These are phyloP conservation scores for Boletus tomentosulus DNA, from an alignment of 768 basidiomycete genomes.

Conservation along the genomic window DNA sequence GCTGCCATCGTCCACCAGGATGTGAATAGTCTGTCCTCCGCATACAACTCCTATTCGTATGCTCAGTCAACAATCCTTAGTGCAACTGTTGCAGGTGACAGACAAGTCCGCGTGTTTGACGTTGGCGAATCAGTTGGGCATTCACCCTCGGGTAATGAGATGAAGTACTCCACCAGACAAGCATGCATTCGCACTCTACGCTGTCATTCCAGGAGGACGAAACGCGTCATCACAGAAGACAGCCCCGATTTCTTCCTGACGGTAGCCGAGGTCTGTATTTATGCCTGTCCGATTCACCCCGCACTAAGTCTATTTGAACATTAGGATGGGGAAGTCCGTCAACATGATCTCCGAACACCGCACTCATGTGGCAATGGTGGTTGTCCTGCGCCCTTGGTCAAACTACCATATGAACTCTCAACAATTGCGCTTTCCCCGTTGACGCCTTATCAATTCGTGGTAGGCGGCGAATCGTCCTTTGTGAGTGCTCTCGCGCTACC, in stretches of 20 bases:
- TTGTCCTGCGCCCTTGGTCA: conserved; percentile 73
- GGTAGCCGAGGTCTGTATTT: conserved; percentile 61
- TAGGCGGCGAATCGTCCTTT: conserved; percentile 75
- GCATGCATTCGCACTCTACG: conserved; percentile 51
- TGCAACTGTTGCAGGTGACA: conserved; percentile 71
- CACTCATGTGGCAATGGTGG: conserved; percentile 53
- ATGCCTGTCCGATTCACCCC: background rate
- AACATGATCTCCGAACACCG: conserved; percentile 75
- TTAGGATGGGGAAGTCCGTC: conserved; percentile 83
- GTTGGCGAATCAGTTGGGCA: conserved; percentile 42
- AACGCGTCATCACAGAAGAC: conserved; percentile 75
- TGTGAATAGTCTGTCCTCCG: conserved; percentile 46
- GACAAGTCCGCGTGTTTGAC: conserved; percentile 76
- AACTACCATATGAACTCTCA: conserved; percentile 61
- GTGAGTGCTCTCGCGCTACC: conserved; percentile 39
- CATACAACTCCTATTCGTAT: conserved; percentile 2
- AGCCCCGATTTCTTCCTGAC: conserved; percentile 74
- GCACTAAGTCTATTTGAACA: conserved; percentile 21
- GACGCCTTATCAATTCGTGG: conserved; percentile 80
- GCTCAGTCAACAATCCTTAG: conserved; percentile 32
- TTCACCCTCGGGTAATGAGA: conserved; percentile 40
- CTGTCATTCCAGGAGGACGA: conserved; percentile 72
- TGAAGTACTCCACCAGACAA: conserved; percentile 42
- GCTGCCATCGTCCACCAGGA: conserved; percentile 72
- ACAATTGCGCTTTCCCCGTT: conserved; percentile 73